Evolutionary conservation across 2,329 filamentous ascomycete species (phyloP).

Genomic region (Didymellaceae sp.): DNA sequence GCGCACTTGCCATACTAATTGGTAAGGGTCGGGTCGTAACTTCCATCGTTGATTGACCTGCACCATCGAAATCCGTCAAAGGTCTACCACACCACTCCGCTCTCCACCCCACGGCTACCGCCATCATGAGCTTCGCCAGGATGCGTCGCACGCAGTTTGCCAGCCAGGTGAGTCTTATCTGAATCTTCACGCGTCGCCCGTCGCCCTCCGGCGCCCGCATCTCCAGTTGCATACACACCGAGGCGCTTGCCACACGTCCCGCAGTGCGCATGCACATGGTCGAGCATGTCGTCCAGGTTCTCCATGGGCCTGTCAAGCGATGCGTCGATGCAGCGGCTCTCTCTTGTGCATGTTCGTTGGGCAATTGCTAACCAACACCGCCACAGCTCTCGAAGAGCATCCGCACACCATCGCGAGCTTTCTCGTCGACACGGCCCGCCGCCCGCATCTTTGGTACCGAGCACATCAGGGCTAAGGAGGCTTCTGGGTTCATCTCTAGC

Average conservation of each 20-base stretch:
- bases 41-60: conserved; percentile 36
- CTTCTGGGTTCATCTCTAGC: conserved; percentile 80
- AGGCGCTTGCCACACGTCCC: conserved; percentile 36
- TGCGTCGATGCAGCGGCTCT: not conserved
- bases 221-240: conserved; percentile 31
- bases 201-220: conserved; percentile 17
- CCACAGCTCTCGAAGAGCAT: conserved; percentile 68
- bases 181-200: conserved; percentile 18
- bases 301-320: conserved; percentile 3
- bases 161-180: conserved; percentile 45
- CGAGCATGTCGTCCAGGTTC: conserved; percentile 1
- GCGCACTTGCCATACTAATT: conserved; percentile 23
- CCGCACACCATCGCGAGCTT: conserved; percentile 73
- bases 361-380: conserved; percentile 40
- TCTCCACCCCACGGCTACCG: conserved; percentile 38
- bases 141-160: conserved; percentile 49
- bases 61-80: conserved; percentile 32
- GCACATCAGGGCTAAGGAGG: conserved; percentile 91
- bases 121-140: conserved; percentile 50
- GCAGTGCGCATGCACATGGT: conserved; percentile 19
- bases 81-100: conserved; percentile 27
- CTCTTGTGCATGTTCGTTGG: not conserved
- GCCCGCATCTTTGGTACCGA: conserved; percentile 86
- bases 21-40: conserved; percentile 24
- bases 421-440: conserved; percentile 84